phyloP scores from a whole-genome alignment of 2,329 filamentous ascomycete species.

The Ophiostoma australiae region DNA sequence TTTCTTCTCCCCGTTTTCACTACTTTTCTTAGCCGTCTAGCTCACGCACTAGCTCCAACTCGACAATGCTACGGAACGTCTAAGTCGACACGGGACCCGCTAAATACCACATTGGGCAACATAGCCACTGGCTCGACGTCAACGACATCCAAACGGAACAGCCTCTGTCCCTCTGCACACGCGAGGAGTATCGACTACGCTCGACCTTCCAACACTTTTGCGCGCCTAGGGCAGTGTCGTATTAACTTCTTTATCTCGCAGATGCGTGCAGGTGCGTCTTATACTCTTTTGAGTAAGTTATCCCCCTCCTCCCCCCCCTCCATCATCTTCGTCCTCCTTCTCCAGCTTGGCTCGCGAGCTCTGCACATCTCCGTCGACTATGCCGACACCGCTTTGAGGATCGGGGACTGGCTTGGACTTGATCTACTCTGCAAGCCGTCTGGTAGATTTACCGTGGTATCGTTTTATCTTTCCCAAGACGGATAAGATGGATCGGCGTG shows the following conservation, averaged over 20 bases:
- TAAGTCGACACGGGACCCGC: neutral
- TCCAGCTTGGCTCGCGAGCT: neutral
- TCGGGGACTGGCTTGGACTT: neutral
- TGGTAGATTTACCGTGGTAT: neutral
- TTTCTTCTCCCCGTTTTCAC: neutral
- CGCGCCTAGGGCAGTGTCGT: neutral
- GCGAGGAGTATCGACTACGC: neutral
- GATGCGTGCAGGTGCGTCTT: conserved; percentile 15
- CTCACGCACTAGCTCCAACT: neutral
- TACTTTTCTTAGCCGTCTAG: neutral
- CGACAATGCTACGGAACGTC: conserved; percentile 6
- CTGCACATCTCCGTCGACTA: neutral
- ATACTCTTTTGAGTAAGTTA: conserved; percentile 17
- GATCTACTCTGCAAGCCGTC: neutral
- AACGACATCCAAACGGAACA: conserved; percentile 12
- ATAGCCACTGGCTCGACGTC: conserved; percentile 16
- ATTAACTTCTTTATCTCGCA: conserved; percentile 2
- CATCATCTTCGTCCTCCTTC: neutral
- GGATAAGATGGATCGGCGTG: neutral
- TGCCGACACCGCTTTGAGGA: neutral
- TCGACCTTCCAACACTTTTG: neutral
- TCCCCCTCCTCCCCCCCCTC: neutral
- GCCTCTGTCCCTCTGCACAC: neutral
- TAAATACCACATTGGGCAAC: conserved; percentile 4
- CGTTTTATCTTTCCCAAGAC: conserved; percentile 11